These are phyloP conservation scores for Trichophyton rubrum DNA, from an alignment of 2,329 filamentous ascomycete species.

Conservation along the genomic window DNA sequence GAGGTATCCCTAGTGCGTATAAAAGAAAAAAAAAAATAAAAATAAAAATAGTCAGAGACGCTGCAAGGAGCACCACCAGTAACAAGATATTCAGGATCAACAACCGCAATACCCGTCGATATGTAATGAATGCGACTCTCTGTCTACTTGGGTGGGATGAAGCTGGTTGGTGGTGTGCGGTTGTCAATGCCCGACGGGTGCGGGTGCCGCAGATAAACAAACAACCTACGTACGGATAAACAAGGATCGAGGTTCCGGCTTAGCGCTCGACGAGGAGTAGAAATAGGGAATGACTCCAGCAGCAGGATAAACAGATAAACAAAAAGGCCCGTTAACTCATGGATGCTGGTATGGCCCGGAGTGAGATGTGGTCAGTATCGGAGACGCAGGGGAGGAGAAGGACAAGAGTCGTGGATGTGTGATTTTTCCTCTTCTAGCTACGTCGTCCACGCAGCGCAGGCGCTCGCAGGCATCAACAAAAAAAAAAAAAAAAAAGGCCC, in stretches of 20 bases:
- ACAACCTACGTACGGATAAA: neutral
- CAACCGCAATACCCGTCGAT: neutral
- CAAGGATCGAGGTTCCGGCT: neutral
- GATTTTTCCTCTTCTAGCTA: neutral
- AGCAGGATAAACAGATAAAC: neutral
- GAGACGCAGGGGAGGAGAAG: neutral
- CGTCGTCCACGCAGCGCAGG: neutral
- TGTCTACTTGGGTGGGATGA: neutral
- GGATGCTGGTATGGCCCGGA: neutral
- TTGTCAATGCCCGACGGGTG: neutral
- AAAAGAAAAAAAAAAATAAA: neutral
- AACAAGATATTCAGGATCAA: neutral
- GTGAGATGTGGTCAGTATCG: neutral
- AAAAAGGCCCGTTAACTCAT: neutral
- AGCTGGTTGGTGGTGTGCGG: neutral
- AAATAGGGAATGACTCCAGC: neutral
- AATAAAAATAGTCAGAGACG: neutral
- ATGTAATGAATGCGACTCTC: neutral
- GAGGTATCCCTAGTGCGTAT: neutral
- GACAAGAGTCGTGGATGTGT: neutral
- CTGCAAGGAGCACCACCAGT: neutral
- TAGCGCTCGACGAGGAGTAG: neutral
- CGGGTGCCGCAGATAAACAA: neutral
- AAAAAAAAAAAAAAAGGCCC: no score
- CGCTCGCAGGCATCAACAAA: neutral